Evolutionary conservation across 805 yeast species (phyloP), one percentile per base, ranked within the genome.

Genomic region (Cyberlindnera americana): DNA sequence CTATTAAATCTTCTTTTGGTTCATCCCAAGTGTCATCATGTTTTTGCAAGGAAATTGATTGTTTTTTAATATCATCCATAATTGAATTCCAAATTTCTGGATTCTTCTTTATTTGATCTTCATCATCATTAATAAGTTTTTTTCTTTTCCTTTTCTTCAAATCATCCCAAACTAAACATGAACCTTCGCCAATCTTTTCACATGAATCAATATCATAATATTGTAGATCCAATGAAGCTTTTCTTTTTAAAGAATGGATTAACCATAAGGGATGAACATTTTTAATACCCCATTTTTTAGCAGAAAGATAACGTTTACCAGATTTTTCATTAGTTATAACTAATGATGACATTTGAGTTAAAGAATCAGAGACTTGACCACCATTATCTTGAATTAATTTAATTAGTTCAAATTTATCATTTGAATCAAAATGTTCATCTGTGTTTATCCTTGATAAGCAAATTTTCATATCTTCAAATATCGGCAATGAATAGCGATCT

Each of bases 221-320:
- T 3, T 44, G 32, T 5, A 55, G 58, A 9, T 61, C 61, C 29
- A 71, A 46, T 1, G 66, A 56, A 2, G 69, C 71, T 13, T 62
- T 63, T 37, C 73, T 48, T 34, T 59, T 57, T 1, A 65, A 23
- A 8, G 72, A 65, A 39, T 69, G 62, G 2, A 52, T 31, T 3
- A 73, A 43, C 78, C 78, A 75, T 7, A 54, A 36, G 1, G 73
- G 70, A 29, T 62, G 62, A 3, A 71, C 65, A 1, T 63, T 56
- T 1, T 66, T 64, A 6, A 70, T 62, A 7, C 54, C 51, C 73
- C 75, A 68, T 33, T 56, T 59, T 17, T 50, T 42, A 1, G 77
- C 74, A 41, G 73, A 74, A 13, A 61, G 61, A 50, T 66, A 78
- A 37, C 85, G 52, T 41, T 66, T 71, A 0, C 87, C 87, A 14